A percentile compares a stretch with the other conserved stretches of the same genome.
Conservation (phyloP, 2,329 filamentous ascomycete species). For the Cladosporium sp. region DNA sequence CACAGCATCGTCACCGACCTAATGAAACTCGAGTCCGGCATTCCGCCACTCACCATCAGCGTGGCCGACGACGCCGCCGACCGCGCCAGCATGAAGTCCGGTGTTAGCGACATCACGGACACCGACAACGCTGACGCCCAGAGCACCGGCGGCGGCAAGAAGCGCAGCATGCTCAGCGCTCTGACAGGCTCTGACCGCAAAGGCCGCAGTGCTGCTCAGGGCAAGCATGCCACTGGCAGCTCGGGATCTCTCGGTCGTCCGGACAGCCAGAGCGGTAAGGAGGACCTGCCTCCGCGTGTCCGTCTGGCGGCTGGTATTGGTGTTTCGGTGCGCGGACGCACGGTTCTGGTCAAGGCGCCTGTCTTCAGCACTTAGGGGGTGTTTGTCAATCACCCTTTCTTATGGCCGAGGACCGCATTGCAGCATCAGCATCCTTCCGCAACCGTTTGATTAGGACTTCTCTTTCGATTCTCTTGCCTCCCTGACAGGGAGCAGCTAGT, state of each 20-base stretch:
- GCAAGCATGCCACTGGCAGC: constrained; percentile 33
- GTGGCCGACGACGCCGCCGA: constrained; percentile 39
- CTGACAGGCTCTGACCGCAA: constrained; percentile 33
- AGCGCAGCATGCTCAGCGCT: constrained; percentile 39
- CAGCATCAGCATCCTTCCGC: background rate
- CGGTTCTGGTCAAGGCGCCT: constrained; percentile 44
- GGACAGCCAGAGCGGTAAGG: constrained; percentile 35
- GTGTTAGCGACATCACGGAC: constrained; percentile 30
- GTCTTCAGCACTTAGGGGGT: constrained; percentile 31
- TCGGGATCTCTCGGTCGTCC: constrained; percentile 34
- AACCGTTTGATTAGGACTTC: background rate
- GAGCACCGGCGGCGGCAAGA: constrained; percentile 16
- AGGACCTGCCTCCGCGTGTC: constrained; percentile 38
- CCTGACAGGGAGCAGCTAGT: too few species aligned
- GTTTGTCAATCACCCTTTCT: background rate
- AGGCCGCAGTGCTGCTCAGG: constrained; percentile 26
- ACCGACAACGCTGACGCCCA: constrained; percentile 18
- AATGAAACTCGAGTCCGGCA: constrained; percentile 74
- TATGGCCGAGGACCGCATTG: background rate
- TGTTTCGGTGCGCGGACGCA: constrained; percentile 44
- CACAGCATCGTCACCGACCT: constrained; percentile 61
- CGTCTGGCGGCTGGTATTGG: constrained; percentile 43
- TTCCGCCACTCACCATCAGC: constrained; percentile 41
- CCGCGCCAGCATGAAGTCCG: constrained; percentile 33
- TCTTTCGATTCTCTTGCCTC: too few species aligned